Conservation (phyloP, 2,329 filamentous ascomycete genomes). For the Teratosphaeria pseudoeucalypti region DNA sequence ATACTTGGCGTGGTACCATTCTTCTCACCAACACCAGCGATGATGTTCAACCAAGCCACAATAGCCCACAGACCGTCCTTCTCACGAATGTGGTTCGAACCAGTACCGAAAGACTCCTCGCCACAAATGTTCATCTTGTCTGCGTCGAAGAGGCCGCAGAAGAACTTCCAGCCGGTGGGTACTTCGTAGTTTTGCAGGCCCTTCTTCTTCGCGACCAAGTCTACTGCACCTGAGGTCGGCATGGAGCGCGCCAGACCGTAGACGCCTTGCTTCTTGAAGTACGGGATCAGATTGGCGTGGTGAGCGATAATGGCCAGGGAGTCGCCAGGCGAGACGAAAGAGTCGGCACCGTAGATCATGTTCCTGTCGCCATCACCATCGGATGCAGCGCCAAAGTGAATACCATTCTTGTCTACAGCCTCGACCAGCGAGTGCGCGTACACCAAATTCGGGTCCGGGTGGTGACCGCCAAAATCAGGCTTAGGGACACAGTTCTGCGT, state of each 20-base stretch:
- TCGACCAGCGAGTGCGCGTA: slow-evolving; percentile 94
- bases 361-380: slow-evolving; percentile 98
- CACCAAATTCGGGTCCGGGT: slow-evolving; percentile 95
- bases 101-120: slow-evolving; percentile 96
- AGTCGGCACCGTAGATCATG: slow-evolving; percentile 98
- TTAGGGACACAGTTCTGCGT: slow-evolving; percentile 88
- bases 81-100: slow-evolving; percentile 97
- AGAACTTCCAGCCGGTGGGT: slow-evolving; percentile 98
- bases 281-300: slow-evolving; percentile 90
- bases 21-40: slow-evolving; percentile 81
- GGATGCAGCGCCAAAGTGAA: slow-evolving; percentile 92
- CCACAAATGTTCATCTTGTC: slow-evolving; percentile 97
- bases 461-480: slow-evolving; percentile 92
- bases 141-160: slow-evolving; percentile 89
- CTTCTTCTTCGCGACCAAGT: slow-evolving; percentile 91
- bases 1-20: slow-evolving; percentile 79
- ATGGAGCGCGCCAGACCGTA: slow-evolving; percentile 93
- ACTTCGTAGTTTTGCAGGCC: slow-evolving; percentile 89
- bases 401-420: slow-evolving; percentile 77
- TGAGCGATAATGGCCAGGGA: slow-evolving; percentile 97
- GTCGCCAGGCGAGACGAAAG: slow-evolving; percentile 94
- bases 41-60: slow-evolving; percentile 97
- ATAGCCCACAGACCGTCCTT: slow-evolving; percentile 98
- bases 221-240: slow-evolving; percentile 92
- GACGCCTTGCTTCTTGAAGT: slow-evolving; percentile 95